Conservation (phyloP, 768 basidiomycete species). For the Tephrocybe sp. region DNA sequence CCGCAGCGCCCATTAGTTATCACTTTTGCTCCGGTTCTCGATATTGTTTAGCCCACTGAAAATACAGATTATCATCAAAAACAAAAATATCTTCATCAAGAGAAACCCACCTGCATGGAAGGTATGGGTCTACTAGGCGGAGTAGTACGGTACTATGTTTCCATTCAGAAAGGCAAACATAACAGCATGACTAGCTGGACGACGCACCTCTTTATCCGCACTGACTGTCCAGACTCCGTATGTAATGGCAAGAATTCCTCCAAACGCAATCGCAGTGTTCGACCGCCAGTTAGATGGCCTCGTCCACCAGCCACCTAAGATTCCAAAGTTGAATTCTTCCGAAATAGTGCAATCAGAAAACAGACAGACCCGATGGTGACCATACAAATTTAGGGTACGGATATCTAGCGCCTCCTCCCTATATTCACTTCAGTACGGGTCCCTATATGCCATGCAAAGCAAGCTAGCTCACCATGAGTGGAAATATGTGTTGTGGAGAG, state of each 20-base stretch:
- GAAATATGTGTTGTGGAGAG: conserved; percentile 8
- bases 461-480: conserved; percentile 10
- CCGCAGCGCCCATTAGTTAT: conserved; percentile 3
- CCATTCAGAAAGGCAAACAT: neutral
- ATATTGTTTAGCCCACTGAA: conserved; percentile 38
- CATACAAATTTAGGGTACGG: conserved; percentile 95
- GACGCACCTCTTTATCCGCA: conserved; percentile 76
- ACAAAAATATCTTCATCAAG: too few relatives aligned
- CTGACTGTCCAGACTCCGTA: conserved; percentile 71
- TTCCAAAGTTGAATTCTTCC: neutral
- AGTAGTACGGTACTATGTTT: conserved; percentile 50
- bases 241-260: conserved; percentile 66
- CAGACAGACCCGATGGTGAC: conserved; percentile 77
- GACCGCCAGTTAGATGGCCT: conserved; percentile 87
- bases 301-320: conserved; percentile 92
- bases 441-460: neutral
- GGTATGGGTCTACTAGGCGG: conserved; percentile 74
- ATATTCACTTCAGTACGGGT: neutral
- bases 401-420: conserved; percentile 87
- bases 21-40: conserved; percentile 18
- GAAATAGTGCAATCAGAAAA: conserved; percentile 13
- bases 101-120: conserved; percentile 65
- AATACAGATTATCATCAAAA: neutral
- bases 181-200: neutral
- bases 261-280: conserved; percentile 75